phyloP scores from a whole-genome alignment of 1,284 basidiomycete species.

The Amylostereum chailletii region DNA sequence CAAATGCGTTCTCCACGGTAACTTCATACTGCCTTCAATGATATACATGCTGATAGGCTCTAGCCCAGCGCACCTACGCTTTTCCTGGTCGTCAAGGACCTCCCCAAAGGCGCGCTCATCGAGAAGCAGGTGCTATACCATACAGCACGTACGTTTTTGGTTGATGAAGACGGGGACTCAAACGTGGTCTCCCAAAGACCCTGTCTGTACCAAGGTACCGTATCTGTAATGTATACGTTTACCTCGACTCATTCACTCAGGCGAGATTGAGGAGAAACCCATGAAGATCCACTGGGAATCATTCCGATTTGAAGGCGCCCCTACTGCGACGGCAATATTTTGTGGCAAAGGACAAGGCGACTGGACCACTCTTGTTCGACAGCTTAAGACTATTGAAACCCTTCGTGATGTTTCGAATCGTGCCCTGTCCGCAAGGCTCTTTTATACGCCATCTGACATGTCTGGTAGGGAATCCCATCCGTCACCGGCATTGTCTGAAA shows the following conservation, averaged over 20 bases:
- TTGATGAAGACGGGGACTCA: conserved; percentile 39
- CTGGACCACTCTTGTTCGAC: conserved; percentile 1
- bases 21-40: too few relatives aligned
- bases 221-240: background rate
- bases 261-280: conserved; percentile 12
- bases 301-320: conserved; percentile 31
- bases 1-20: conserved; percentile 8
- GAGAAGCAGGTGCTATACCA: conserved; percentile 69
- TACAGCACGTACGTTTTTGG: conserved; percentile 44
- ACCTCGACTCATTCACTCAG: conserved; percentile 10
- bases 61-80: conserved; percentile 36
- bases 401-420: conserved; percentile 10
- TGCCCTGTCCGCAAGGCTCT: conserved; percentile 35
- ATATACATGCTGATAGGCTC: too few relatives aligned
- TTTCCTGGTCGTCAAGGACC: conserved; percentile 57
- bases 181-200: conserved; percentile 26
- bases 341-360: conserved; percentile 32
- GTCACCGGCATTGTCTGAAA: background rate
- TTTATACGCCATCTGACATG: conserved; percentile 21
- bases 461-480: too few relatives aligned
- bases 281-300: conserved; percentile 34
- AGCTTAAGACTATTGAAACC: conserved; percentile 4
- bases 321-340: conserved; percentile 32
- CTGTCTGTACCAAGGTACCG: conserved; percentile 30
- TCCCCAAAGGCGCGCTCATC: conserved; percentile 71